Conservation (phyloP, 352 stramenopile species). For the Blastocystis hominis region DNA sequence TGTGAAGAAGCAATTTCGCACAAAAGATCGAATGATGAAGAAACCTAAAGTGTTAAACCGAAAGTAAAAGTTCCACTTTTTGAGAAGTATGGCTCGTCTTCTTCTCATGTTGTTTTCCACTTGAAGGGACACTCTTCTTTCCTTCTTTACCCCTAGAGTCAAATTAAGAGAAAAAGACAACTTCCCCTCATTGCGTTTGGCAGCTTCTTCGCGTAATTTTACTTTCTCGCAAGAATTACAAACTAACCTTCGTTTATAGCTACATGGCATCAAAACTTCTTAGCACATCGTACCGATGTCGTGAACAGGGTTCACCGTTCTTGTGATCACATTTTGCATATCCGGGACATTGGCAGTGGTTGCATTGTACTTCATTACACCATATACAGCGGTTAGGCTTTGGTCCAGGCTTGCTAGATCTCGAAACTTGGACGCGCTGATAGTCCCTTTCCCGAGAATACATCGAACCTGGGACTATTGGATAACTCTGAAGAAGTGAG, state of each 20-base stretch:
- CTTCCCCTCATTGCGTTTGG: not conserved
- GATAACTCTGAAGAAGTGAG: not conserved
- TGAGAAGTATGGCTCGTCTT: not conserved
- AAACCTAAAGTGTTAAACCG: not conserved
- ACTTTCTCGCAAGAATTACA: slow-evolving; percentile 38
- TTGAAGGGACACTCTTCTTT: not conserved
- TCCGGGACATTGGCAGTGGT: slow-evolving; percentile 17
- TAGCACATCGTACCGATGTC: not conserved
- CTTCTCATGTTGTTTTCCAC: not conserved
- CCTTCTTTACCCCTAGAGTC: not conserved
- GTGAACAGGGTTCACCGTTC: slow-evolving; percentile 8
- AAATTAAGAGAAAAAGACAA: not conserved
- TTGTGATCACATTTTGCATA: slow-evolving; percentile 21
- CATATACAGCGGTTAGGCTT: slow-evolving; percentile 35
- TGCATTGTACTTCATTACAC: slow-evolving; percentile 25
- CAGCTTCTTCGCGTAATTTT: not conserved
- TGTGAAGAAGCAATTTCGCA: not conserved
- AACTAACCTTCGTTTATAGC: slow-evolving; percentile 2
- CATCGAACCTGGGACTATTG: not conserved
- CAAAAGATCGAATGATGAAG: not conserved
- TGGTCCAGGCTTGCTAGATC: not conserved
- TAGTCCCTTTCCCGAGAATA: not conserved
- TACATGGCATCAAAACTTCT: not conserved
- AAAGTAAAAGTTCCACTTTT: not conserved
- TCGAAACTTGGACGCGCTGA: not conserved